A percentile compares a stretch with the other conserved stretches of the same genome.
These are phyloP conservation scores for Scalesia atractyloides DNA, from an alignment of 129 eudicot species.

Conservation along the genomic window DNA sequence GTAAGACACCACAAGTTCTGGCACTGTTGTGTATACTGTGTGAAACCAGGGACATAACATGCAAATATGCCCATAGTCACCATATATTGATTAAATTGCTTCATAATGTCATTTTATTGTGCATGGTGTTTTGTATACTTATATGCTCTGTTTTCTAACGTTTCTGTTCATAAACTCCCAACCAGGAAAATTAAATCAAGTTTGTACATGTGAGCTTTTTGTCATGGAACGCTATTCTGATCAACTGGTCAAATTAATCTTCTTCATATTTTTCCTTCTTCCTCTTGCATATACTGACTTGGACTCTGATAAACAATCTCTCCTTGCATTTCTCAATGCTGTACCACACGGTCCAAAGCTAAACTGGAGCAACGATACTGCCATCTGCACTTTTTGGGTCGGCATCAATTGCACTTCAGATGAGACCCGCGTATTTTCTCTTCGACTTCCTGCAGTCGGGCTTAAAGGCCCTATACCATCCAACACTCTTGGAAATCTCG, in stretches of 20 bases:
- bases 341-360: conserved; percentile 72
- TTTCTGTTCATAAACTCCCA: conserved; percentile 14
- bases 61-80: conserved; percentile 16
- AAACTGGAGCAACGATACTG: conserved; percentile 59
- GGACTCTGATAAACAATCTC: conserved; percentile 64
- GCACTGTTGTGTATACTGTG: conserved; percentile 25
- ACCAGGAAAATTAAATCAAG: conserved; percentile 29
- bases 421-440: conserved; percentile 41
- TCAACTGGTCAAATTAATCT: conserved; percentile 36
- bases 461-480: conserved; percentile 68
- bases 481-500: conserved; percentile 63
- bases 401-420: conserved; percentile 63
- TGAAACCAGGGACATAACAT: conserved; percentile 28
- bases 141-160: conserved; percentile 10
- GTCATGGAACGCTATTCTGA: conserved; percentile 47
- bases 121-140: conserved; percentile 2
- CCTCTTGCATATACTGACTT: conserved; percentile 55
- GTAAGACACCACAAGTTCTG: conserved; percentile 26
- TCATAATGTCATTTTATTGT: conserved; percentile 16
- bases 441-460: conserved; percentile 83
- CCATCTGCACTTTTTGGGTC: conserved; percentile 65
- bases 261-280: conserved; percentile 49
- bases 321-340: conserved; percentile 59
- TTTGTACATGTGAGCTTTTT: conserved; percentile 23
- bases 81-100: not conserved